phyloP scores from a whole-genome alignment of 352 stramenopile species.

The Phytophthora syringae region DNA sequence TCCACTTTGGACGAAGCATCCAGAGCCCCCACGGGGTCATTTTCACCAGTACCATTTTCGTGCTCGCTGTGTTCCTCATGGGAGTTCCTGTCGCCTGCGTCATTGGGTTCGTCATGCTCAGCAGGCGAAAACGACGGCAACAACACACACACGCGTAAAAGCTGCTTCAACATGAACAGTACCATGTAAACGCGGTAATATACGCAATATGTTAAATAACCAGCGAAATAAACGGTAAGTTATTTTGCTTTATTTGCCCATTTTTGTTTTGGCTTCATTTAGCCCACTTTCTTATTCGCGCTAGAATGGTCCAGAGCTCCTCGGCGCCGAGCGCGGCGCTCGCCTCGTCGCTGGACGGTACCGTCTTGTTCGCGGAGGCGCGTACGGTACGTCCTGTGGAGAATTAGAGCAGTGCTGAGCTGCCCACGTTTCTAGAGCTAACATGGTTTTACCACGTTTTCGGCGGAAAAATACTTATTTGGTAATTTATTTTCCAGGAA shows the following conservation, averaged over 20 bases:
- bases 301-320: constrained; percentile 22
- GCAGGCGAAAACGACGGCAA: constrained; percentile 9
- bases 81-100: constrained; percentile 26
- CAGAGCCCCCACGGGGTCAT: constrained; percentile 8
- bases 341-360: constrained; percentile 24
- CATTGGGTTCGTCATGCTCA: constrained; percentile 33
- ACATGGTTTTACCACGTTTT: neutral
- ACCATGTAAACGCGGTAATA: neutral
- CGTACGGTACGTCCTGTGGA: neutral
- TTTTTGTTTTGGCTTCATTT: no score
- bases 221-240: no score
- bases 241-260: no score
- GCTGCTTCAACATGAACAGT: neutral
- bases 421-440: no score
- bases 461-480: constrained; percentile 22
- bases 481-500: constrained; percentile 35
- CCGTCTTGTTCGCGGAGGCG: neutral
- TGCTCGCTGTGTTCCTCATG: constrained; percentile 32
- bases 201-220: neutral
- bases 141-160: constrained; percentile 16
- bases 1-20: neutral
- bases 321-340: constrained; percentile 17
- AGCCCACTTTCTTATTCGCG: neutral
- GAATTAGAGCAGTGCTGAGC: no score
- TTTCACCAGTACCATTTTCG: constrained; percentile 33